Conservation (phyloP, 2,329 filamentous ascomycete species). For the Aspergillus sp. region DNA sequence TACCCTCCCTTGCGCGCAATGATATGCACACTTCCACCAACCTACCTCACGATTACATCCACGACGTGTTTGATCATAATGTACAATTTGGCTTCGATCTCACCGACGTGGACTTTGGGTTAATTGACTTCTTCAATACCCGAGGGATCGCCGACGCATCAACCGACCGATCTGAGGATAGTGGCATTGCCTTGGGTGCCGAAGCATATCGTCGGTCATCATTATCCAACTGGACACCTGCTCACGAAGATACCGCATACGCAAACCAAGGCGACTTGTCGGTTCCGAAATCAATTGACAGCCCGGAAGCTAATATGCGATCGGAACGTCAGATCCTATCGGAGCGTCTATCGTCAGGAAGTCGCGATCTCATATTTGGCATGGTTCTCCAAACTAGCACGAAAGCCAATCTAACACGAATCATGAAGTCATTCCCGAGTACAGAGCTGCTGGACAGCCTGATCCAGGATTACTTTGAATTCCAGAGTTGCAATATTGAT, state of each 20-base stretch:
- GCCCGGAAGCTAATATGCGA: conserved; percentile 15
- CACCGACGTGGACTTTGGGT: conserved; percentile 29
- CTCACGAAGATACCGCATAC: conserved; percentile 24
- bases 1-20: conserved; percentile 24
- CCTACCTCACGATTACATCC: conserved; percentile 20
- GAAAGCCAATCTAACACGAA: conserved; percentile 53
- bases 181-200: conserved; percentile 27
- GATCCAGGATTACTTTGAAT: conserved; percentile 39
- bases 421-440: conserved; percentile 46
- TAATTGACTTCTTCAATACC: conserved; percentile 29
- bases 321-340: conserved; percentile 21
- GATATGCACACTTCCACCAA: conserved; percentile 23
- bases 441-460: conserved; percentile 41
- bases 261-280: conserved; percentile 29
- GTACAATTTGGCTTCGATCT: conserved; percentile 25
- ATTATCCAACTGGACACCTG: conserved; percentile 29
- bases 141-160: conserved; percentile 12
- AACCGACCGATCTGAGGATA: conserved; percentile 22
- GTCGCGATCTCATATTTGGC: conserved; percentile 63
- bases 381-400: conserved; percentile 61
- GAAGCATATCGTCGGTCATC: conserved; percentile 31
- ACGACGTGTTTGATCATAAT: conserved; percentile 20
- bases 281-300: conserved; percentile 25
- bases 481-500: conserved; percentile 25
- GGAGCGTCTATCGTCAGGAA: conserved; percentile 28